Base-by-base conservation (phyloP, 2,329 filamentous ascomycete species). In the Macrophomina pseudophaseolina region DNA sequence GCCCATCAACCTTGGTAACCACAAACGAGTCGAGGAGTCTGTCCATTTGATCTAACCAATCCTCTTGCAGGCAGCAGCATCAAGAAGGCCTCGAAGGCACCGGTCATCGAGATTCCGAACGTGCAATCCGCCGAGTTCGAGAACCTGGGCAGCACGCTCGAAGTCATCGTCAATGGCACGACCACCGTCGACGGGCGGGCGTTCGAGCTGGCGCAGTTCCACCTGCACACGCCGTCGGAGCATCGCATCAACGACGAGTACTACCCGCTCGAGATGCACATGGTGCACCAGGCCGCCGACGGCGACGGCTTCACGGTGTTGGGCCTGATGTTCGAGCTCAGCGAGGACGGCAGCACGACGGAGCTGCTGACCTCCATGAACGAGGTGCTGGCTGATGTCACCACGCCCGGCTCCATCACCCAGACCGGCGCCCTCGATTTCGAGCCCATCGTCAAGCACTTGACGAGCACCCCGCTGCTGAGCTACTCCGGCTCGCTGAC, bases 211-310 rank as follows among this genome's bases (percentile, higher is more conserved):
- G 76, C 76, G 54, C 86, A 88, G 70, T 88, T 87, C 77, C 86
- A 88, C 74, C 86, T 88, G 76, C 87, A 88, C 72, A 84, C 85
- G 0, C 86, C 87, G 0, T 85, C 84, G 51, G 87, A 89, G 78
- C 87, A 89, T 71, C 80, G 82, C 54, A 77, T 88, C 66, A 74
- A 78, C 65, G 77, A 79, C n/a, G 81, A 84, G 69, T 80, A 80
- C 72, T 82, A 77, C 70, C 81, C 73, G 69, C 81, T 72, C 74
- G 80, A 85, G 74, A 75, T 84, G 76, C 87, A 89, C 77, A 86
- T 88, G 81, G 87, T 89, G 48, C 87, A 86, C 73, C 79, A 84
- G 72, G 79, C 79, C 14, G 77, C 67, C 78, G 77, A 74, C 67
- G 76, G 78, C 42, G 23, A 23, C 23, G 74, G 72, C 48, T 74